Percentiles rank a stretch among this genome's conserved stretches.
Conservation (phyloP, 495 filamentous ascomycete genomes). For the Hypoxylon crocopeplum region DNA sequence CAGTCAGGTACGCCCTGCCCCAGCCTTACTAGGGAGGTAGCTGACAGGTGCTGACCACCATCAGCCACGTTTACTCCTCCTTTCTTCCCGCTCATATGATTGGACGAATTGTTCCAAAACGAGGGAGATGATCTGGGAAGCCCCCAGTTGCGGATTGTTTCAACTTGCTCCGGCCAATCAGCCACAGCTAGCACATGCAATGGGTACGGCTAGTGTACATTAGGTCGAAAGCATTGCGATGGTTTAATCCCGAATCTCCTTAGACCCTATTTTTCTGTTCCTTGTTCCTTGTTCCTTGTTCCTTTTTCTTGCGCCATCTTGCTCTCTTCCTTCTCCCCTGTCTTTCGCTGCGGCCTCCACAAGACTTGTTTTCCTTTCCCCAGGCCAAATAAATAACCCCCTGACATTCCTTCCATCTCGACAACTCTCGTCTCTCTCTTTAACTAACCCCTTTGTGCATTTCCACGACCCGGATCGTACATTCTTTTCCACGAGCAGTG, state of each 20-base stretch:
- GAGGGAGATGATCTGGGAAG: constrained; percentile 13
- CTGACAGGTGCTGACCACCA: constrained; percentile 24
- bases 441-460: constrained; percentile 31
- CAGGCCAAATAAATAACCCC: constrained; percentile 32
- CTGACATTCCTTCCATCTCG: constrained; percentile 23
- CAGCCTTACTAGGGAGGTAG: constrained; percentile 6
- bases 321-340: not conserved
- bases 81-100: constrained; percentile 5
- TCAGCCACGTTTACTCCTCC: constrained; percentile 23
- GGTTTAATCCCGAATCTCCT: not conserved
- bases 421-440: constrained; percentile 21
- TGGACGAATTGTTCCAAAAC: constrained; percentile 19
- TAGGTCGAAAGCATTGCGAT: not conserved
- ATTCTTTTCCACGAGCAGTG: constrained; percentile 50
- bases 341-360: constrained; percentile 22
- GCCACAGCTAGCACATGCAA: not conserved
- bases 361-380: constrained; percentile 6
- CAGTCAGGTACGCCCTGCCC: constrained; percentile 18
- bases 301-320: not conserved
- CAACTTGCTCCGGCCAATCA: constrained; percentile 24
- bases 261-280: constrained; percentile 1
- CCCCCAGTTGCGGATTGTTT: constrained; percentile 24
- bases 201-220: constrained; percentile 20
- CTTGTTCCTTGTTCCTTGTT: constrained; percentile 22
- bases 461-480: constrained; percentile 39